Evolutionary conservation across 2,329 filamentous ascomycete genomes (phyloP).

Genomic region (Pseudogymnoascus destructans): DNA sequence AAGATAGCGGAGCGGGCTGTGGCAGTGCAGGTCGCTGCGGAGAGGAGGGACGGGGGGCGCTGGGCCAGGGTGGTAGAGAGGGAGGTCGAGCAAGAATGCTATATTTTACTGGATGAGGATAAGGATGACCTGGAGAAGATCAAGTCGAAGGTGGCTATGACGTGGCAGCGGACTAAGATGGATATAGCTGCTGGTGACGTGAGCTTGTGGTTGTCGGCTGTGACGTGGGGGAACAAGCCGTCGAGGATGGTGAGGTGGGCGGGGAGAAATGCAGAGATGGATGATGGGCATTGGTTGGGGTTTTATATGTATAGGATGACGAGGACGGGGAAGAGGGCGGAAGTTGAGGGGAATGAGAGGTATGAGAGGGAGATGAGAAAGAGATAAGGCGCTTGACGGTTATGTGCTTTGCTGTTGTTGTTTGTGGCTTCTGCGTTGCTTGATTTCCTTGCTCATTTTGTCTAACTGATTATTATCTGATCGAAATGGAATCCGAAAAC

Average conservation of each 20-base stretch:
- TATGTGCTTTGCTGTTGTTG: neutral
- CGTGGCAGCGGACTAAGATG: neutral
- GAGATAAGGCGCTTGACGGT: neutral
- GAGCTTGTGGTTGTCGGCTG: neutral
- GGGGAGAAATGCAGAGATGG: neutral
- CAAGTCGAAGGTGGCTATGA: neutral
- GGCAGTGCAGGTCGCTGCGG: neutral
- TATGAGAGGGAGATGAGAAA: neutral
- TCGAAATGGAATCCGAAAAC: neutral
- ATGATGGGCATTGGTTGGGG: neutral
- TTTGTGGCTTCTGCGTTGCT: neutral
- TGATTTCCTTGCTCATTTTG: neutral
- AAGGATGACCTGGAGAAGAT: neutral
- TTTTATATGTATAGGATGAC: neutral
- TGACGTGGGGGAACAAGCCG: neutral
- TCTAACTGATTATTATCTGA: neutral
- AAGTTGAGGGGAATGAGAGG: neutral
- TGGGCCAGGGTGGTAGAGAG: neutral
- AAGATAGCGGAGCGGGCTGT: neutral
- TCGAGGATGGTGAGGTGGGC: neutral
- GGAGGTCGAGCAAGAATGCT: neutral
- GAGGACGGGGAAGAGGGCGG: neutral
- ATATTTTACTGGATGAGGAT: neutral
- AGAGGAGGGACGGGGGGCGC: no score
- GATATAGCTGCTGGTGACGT: neutral